Evolutionary conservation across 345 rosid genomes (phyloP).

Genomic region (Populus euphratica): DNA sequence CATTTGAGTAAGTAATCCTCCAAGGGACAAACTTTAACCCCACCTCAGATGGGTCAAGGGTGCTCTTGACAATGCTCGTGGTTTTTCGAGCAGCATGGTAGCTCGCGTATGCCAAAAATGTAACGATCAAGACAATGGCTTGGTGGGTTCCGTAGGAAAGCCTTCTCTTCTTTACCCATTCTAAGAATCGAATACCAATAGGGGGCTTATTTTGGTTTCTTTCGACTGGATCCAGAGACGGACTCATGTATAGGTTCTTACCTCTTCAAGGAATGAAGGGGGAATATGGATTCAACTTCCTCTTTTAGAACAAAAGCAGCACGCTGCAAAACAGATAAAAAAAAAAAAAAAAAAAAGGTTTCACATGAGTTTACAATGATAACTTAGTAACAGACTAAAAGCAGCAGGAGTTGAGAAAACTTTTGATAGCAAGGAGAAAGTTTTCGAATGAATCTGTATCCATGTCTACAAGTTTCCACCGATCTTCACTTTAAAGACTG

Average conservation of each 20-base stretch:
- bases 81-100: constrained; percentile 89
- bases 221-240: constrained; percentile 32
- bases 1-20: constrained; percentile 22
- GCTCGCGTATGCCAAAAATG: constrained; percentile 73
- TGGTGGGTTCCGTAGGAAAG: constrained; percentile 66
- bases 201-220: constrained; percentile 41
- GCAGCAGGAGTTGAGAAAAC: background rate
- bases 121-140: constrained; percentile 74
- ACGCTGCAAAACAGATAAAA: background rate
- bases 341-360: background rate
- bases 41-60: constrained; percentile 65
- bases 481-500: background rate
- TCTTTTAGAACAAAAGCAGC: constrained; percentile 5
- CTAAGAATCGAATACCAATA: constrained; percentile 56
- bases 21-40: constrained; percentile 38
- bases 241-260: constrained; percentile 43
- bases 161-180: constrained; percentile 37
- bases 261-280: constrained; percentile 2
- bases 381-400: background rate
- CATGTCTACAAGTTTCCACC: no score
- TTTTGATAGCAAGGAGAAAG: no score
- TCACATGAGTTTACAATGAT: background rate
- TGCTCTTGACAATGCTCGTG: constrained; percentile 84
- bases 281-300: background rate
- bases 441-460: no score